Conservation (phyloP, 306 rosid species). For the Delonix regia region DNA sequence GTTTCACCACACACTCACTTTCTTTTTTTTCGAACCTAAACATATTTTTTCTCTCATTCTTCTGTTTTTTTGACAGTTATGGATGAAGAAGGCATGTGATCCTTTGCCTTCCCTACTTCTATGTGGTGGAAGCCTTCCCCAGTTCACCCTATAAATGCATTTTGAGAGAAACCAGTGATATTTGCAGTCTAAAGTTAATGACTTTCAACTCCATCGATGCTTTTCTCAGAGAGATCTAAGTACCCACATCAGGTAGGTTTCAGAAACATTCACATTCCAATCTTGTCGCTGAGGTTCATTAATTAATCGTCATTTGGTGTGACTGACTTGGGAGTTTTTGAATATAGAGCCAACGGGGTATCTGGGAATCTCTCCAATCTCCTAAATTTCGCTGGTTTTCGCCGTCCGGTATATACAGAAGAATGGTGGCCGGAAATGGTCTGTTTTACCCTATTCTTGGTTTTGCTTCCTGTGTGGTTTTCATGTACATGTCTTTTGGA, state of each 20-base stretch:
- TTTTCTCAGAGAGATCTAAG: conserved; percentile 50
- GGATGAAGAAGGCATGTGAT: conserved; percentile 15
- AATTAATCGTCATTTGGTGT: conserved; percentile 38
- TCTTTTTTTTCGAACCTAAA: conserved; percentile 6
- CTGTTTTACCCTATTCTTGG: conserved; percentile 77
- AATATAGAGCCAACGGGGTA: conserved; percentile 48
- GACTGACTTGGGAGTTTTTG: conserved; percentile 22
- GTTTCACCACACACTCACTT: conserved; percentile 46
- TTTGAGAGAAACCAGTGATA: background rate
- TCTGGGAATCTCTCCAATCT: conserved; percentile 36
- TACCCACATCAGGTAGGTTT: conserved; percentile 36
- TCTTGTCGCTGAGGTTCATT: conserved; percentile 31
- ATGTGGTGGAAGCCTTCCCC: conserved; percentile 5
- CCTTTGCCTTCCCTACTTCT: conserved; percentile 31
- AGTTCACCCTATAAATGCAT: conserved; percentile 39
- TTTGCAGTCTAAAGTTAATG: conserved; percentile 23
- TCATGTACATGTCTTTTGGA: conserved; percentile 85
- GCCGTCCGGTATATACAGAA: conserved; percentile 27
- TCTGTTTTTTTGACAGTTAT: conserved; percentile 35
- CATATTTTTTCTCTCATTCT: background rate
- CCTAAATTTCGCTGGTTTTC: conserved; percentile 43
- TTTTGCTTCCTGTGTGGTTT: conserved; percentile 65
- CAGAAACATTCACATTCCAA: conserved; percentile 41
- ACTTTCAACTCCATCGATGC: conserved; percentile 7
- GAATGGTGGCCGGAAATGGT: conserved; percentile 74